Conservation (phyloP, 75 land plant genomes). For the Cunninghamia lanceolata region DNA sequence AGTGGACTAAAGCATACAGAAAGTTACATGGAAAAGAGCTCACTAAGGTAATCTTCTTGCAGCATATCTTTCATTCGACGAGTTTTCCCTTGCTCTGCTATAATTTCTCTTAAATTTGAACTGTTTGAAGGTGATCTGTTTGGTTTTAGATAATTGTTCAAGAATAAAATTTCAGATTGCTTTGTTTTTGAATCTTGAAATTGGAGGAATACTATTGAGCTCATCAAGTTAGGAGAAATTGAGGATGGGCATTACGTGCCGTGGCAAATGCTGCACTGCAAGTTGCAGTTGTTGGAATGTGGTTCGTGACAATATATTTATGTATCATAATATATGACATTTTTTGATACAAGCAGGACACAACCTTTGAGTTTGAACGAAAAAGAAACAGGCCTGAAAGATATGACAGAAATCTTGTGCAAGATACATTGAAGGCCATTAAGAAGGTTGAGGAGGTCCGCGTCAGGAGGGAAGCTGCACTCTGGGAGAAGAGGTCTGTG, state of each 20-base stretch:
- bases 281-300: neutral
- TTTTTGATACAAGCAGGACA: conserved; percentile 48
- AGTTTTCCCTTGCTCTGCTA: neutral
- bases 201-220: neutral
- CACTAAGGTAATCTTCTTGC: conserved; percentile 60
- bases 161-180: neutral
- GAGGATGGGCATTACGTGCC: neutral
- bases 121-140: neutral
- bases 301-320: neutral
- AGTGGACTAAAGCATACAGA: conserved; percentile 98
- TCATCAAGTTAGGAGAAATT: neutral
- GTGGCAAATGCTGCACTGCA: neutral
- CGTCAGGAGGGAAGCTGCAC: conserved; percentile 48
- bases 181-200: neutral
- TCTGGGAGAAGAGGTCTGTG: conserved; percentile 68
- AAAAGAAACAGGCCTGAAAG: conserved; percentile 97
- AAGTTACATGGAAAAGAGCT: conserved; percentile 91
- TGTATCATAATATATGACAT: neutral
- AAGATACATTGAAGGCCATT: conserved; percentile 86
- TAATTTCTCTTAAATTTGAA: neutral
- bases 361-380: conserved; percentile 98
- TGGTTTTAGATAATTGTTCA: neutral
- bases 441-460: conserved; percentile 85
- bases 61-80: neutral
- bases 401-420: conserved; percentile 80